Evolutionary conservation across 257 asterid genomes (phyloP).

Genomic region (Solanum clarkiae): DNA sequence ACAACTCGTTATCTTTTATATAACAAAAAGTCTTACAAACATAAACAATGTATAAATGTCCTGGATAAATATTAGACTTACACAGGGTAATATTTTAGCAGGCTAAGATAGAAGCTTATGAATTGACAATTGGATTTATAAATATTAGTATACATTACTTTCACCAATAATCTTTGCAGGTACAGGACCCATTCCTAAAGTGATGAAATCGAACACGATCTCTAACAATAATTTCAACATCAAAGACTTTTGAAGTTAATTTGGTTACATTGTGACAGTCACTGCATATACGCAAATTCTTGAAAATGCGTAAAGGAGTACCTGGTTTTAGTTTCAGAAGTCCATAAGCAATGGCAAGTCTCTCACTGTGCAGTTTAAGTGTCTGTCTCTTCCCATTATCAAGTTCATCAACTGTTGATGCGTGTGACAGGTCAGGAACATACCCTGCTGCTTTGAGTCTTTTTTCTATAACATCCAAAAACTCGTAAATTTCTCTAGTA

Average conservation of each 20-base stretch:
- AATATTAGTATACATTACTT: not conserved
- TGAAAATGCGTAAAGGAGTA: constrained; percentile 46
- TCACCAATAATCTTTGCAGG: constrained; percentile 69
- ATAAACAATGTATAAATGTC: not conserved
- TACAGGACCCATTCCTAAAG: constrained; percentile 50
- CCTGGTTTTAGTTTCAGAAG: constrained; percentile 43
- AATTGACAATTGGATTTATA: not conserved
- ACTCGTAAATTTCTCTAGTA: constrained; percentile 28
- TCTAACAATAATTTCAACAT: constrained; percentile 54
- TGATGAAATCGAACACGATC: constrained; percentile 74
- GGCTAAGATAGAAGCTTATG: not conserved
- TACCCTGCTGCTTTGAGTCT: constrained; percentile 35
- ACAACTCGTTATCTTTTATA: not conserved
- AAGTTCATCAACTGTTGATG: constrained; percentile 39
- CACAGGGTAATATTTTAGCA: not conserved
- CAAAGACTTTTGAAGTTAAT: constrained; percentile 24
- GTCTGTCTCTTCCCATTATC: constrained; percentile 33
- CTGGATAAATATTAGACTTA: not conserved
- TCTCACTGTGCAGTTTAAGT: constrained; percentile 59
- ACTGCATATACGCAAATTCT: constrained; percentile 48
- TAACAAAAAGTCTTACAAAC: not conserved
- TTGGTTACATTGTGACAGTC: constrained; percentile 57
- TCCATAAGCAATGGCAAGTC: constrained; percentile 58
- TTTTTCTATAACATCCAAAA: constrained; percentile 37
- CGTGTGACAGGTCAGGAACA: constrained; percentile 35